Percentiles rank a stretch among this genome's conserved stretches.
Conservation (phyloP, 768 basidiomycete genomes). For the Collybiopsis luxurians region DNA sequence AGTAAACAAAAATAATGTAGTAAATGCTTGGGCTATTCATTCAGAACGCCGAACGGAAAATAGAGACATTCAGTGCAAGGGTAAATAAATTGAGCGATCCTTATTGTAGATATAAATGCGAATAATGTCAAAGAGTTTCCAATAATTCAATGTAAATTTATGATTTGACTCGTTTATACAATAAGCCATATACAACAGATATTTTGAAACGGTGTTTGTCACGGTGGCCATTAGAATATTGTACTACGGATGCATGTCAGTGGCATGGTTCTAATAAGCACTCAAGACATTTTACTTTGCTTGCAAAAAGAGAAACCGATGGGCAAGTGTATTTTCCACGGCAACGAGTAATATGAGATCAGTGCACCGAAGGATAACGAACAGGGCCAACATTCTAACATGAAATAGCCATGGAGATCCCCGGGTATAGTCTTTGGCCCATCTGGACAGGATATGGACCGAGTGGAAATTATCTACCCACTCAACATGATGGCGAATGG, state of each 20-base stretch:
- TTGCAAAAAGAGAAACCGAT: conserved; percentile 90
- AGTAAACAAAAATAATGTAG: no score
- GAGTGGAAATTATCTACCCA: conserved; percentile 56
- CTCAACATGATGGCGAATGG: conserved; percentile 96
- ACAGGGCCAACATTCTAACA: conserved; percentile 72
- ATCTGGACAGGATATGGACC: conserved; percentile 54
- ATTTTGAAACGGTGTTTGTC: conserved; percentile 77
- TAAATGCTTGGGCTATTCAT: no score
- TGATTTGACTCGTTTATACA: no score
- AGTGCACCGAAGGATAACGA: conserved; percentile 68
- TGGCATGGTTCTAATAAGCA: neutral
- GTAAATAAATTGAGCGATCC: no score
- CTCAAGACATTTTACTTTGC: conserved; percentile 58
- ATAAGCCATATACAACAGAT: no score
- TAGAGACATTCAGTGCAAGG: no score
- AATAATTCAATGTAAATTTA: no score
- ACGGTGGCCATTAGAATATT: conserved; percentile 83
- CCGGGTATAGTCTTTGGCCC: conserved; percentile 92
- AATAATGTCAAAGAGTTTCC: no score
- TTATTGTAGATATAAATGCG: no score
- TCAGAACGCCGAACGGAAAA: no score
- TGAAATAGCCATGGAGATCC: conserved; percentile 83
- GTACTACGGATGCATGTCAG: conserved; percentile 50
- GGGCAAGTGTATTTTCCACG: conserved; percentile 72
- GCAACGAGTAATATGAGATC: conserved; percentile 83